Conservation (phyloP, 768 basidiomycete genomes). For the Suillus cothurnatus region DNA sequence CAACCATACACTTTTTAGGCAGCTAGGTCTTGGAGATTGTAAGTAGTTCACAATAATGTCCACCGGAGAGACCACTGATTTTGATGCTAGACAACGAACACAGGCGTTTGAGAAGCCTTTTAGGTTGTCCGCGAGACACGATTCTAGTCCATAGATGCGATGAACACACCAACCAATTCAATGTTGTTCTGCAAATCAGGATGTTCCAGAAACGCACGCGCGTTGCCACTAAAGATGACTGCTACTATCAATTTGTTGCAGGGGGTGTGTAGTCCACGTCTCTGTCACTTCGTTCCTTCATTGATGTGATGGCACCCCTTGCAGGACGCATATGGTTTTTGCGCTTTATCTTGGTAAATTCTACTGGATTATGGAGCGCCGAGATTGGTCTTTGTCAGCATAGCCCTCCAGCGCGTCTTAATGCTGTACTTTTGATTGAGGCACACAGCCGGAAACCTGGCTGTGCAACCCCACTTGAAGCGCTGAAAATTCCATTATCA, state of each 20-base stretch:
- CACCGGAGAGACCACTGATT: not conserved
- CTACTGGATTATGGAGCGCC: not conserved
- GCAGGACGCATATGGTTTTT: not conserved
- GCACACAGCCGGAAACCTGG: not conserved
- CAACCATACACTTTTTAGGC: not conserved
- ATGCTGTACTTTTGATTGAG: not conserved
- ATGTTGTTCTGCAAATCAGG: not conserved
- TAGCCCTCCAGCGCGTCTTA: not conserved
- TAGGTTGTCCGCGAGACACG: not conserved
- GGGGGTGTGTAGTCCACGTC: slow-evolving; percentile 24
- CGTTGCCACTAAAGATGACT: too few relatives aligned
- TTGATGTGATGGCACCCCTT: not conserved
- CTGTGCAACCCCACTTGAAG: not conserved
- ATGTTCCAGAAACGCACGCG: not conserved
- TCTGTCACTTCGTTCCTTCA: not conserved
- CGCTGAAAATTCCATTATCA: not conserved
- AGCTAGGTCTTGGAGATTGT: not conserved
- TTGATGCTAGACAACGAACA: not conserved
- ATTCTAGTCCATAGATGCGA: not conserved
- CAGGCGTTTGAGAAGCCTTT: not conserved
- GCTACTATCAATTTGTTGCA: not conserved
- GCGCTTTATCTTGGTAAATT: too few relatives aligned
- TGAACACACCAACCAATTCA: not conserved
- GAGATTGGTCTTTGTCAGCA: not conserved
- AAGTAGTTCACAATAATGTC: not conserved